Conservation (phyloP, 2,329 filamentous ascomycete species). For the Claviceps arundinis region DNA sequence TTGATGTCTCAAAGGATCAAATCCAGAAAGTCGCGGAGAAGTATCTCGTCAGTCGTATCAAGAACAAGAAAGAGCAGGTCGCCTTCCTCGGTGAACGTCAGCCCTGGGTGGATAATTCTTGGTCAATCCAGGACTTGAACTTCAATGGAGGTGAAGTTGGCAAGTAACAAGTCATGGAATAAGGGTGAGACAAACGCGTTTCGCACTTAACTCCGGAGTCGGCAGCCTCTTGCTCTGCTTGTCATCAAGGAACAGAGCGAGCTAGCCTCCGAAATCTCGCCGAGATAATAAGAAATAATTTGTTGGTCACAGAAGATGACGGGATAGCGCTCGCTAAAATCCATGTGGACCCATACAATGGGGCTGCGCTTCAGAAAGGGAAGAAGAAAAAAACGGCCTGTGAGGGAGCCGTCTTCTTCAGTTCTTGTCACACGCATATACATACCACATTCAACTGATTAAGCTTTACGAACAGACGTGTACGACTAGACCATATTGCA, state of each 20-base stretch:
- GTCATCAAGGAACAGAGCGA: too few species aligned
- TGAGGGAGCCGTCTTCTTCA: too few species aligned
- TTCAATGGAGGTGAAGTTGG: slow-evolving; percentile 17
- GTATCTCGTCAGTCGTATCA: slow-evolving; percentile 59
- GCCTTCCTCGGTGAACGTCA: slow-evolving; percentile 76
- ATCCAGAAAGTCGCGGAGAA: slow-evolving; percentile 70
- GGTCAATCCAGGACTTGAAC: slow-evolving; percentile 68
- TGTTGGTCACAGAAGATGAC: too few species aligned
- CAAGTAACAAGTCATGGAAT: not conserved
- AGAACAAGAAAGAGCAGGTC: slow-evolving; percentile 45
- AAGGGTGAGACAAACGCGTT: not conserved
- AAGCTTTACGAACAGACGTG: not conserved
- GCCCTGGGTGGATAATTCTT: slow-evolving; percentile 59
- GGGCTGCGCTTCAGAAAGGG: too few species aligned
- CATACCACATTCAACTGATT: not conserved
- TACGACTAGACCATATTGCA: not conserved
- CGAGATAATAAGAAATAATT: too few species aligned
- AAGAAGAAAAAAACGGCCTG: too few species aligned
- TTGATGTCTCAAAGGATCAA: slow-evolving; percentile 73
- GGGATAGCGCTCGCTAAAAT: too few species aligned
- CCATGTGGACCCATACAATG: too few species aligned
- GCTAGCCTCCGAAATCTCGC: too few species aligned
- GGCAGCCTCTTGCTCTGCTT: too few species aligned
- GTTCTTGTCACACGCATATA: not conserved
- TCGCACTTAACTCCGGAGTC: too few species aligned